These are phyloP conservation scores for Tetramitus jugosus DNA, from an alignment of 208 protist genomes.

Conservation along the genomic window DNA sequence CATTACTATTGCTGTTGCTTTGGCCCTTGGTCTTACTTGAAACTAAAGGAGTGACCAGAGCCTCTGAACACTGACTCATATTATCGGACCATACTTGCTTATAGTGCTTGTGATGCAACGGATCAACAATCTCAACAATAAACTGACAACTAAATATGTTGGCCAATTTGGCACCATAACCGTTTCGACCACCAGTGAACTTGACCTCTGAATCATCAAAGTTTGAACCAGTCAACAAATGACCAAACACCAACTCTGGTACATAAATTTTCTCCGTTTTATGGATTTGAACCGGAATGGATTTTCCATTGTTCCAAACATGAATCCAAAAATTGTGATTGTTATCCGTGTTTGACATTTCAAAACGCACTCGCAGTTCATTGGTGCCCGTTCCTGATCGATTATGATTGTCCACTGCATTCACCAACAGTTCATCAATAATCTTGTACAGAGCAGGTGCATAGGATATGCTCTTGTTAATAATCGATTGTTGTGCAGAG, in stretches of 20 bases:
- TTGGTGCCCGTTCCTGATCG: conserved; percentile 33
- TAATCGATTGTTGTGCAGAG: conserved; percentile 51
- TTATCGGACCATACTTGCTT: conserved; percentile 91
- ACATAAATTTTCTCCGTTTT: conserved; percentile 83
- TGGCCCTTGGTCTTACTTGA: conserved; percentile 39
- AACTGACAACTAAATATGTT: conserved; percentile 99
- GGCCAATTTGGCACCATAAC: conserved; percentile 92
- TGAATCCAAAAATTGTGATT: conserved; percentile 57
- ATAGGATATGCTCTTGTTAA: conserved; percentile 71
- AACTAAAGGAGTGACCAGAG: neutral
- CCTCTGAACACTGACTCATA: conserved; percentile 64
- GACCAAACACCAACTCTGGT: conserved; percentile 93
- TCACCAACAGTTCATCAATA: conserved; percentile 97
- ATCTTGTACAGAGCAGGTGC: conserved; percentile 91
- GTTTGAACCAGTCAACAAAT: conserved; percentile 90
- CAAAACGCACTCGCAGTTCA: conserved; percentile 30
- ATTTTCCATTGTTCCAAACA: conserved; percentile 83
- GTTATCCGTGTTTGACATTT: no score
- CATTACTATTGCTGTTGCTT: conserved; percentile 42
- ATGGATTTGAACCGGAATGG: conserved; percentile 80
- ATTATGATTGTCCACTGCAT: conserved; percentile 91
- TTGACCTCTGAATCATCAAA: conserved; percentile 84
- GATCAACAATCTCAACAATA: conserved; percentile 83
- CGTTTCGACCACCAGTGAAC: conserved; percentile 88
- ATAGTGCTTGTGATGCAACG: conserved; percentile 68